Base-by-base conservation (phyloP, 2,329 filamentous ascomycete genomes). In the Metarhizium humberi region DNA sequence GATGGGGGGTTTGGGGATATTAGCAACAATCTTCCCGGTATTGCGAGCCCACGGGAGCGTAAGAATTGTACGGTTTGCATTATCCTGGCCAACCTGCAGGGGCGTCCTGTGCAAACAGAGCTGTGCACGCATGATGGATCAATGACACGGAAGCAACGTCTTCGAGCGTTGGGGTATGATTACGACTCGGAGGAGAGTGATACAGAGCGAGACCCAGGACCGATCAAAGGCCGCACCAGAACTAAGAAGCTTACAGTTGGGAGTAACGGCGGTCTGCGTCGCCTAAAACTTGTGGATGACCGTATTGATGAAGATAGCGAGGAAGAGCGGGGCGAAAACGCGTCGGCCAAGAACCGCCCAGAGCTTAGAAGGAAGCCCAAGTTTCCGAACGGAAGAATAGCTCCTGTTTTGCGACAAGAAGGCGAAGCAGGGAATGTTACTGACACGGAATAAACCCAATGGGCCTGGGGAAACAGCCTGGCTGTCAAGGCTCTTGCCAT, bases 1-100 rank as follows among this genome's bases (percentile, higher is more conserved):
- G 65, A 71, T 10, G 53, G 48, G 0, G 69, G 71, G 0, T 75
- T 71, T 42, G 71, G 71, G 0, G 55, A 63, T 13, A 57, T 59
- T 1, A 67, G 70, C 3, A 48, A 30, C 45, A 48, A 48, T 16
- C 45, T 48, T 30, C 45, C 45, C 14, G 45, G 45, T 16, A 48
- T 48, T 18, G 25, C 30, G 20, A 16, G 18, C 11, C 10, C 7
- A 8, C 20, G 14, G 16, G 45, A 32, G n/a, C 20, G 6, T 10
- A 29, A 54, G 13, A n/a, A 53, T 13, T 60, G 59, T 51, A 52
- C 51, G n/a, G 56, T 58, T 32, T 60, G 59, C 46, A 43, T 53
- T 11, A 29, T 59, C n/a, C 30, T 60, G 18, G 38, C 40, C 46
- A 57, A 18, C 16, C 8, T 55, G 8, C 53, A 55, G 13, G 53